Base-by-base conservation (phyloP, 2,329 filamentous ascomycete genomes). In the Fusarium virguliforme region DNA sequence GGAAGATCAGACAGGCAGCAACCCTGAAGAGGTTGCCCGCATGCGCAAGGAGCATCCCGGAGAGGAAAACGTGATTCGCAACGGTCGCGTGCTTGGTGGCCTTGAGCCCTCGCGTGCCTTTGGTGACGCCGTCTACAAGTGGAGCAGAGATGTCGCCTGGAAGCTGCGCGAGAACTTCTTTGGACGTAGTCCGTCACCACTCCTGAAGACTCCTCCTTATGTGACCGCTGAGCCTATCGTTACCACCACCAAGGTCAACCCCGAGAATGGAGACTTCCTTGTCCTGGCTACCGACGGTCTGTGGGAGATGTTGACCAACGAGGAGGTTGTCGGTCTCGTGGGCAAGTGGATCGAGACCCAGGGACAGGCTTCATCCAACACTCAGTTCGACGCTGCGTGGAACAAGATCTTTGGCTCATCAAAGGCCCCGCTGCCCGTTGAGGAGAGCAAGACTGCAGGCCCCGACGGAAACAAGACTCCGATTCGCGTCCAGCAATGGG, bases 291-390 rank as follows among this genome's bases (percentile, higher is more conserved):
- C 96, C 0, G 96, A 99, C 79, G 96, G 96, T 4, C 87, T 99
- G 1, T 99, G 96, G 96, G 96, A 99, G 83, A 98, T 98, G 96
- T 87, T 99, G 68, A 98, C 94, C 53, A 99, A 98, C 76, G 96
- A 99, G 79, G 96, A 99, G 84, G 96, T 98, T 1, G 93, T 99
- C 56, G 96, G 96, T 1, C 89, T 99, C 3, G 96, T 99, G 5
- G 97, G 95, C 15, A 94, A 97, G 81, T 99, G 96, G 96, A 90
- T 99, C 53, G 96, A 99, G 80, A 90, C 89, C 24, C 92, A 98
- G 79, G 83, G 84, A 37, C 80, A 78, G 63, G 82, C 79, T 55
- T 79, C 81, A 4, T 83, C 84, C 48, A 84, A 81, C 64, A 91
- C 91, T 3, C 94, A 93, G 86, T 84, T 96, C 60, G 88, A 91